These are phyloP conservation scores for Pinus taeda DNA, from an alignment of 75 land plant genomes.

Conservation along the genomic window DNA sequence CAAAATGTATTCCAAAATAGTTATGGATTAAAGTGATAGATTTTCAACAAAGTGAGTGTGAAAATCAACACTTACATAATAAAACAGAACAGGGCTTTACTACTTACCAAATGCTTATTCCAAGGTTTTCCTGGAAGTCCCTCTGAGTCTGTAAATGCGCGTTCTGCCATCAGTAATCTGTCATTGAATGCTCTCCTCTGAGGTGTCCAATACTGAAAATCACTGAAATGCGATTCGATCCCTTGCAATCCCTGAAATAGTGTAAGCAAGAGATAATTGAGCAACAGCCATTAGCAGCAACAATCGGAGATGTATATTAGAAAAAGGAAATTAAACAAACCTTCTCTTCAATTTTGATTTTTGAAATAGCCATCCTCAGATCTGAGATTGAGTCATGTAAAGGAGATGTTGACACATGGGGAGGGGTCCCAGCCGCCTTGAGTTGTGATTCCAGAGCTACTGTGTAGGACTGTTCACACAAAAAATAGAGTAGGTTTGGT, in stretches of 20 bases:
- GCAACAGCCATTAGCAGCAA: too few relatives aligned
- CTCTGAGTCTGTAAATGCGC: slow-evolving; percentile 67
- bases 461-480: background rate
- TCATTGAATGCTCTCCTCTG: slow-evolving; percentile 61
- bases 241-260: background rate
- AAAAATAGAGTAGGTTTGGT: too few relatives aligned
- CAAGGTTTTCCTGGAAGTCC: slow-evolving; percentile 59
- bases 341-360: background rate
- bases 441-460: background rate
- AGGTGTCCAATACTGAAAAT: background rate
- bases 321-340: background rate
- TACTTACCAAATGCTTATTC: slow-evolving; percentile 81
- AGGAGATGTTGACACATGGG: background rate
- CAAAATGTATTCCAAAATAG: too few relatives aligned
- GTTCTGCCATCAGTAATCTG: slow-evolving; percentile 69
- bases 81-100: too few relatives aligned
- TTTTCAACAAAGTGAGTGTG: too few relatives aligned
- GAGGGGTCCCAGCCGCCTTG: background rate
- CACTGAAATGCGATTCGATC: too few relatives aligned
- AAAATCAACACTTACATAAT: too few relatives aligned
- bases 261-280: too few relatives aligned
- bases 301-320: too few relatives aligned
- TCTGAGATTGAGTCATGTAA: background rate
- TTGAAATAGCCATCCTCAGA: background rate
- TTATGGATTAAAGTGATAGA: too few relatives aligned